phyloP scores from a whole-genome alignment of 1,284 basidiomycete genomes.

The Tilletia indica region DNA sequence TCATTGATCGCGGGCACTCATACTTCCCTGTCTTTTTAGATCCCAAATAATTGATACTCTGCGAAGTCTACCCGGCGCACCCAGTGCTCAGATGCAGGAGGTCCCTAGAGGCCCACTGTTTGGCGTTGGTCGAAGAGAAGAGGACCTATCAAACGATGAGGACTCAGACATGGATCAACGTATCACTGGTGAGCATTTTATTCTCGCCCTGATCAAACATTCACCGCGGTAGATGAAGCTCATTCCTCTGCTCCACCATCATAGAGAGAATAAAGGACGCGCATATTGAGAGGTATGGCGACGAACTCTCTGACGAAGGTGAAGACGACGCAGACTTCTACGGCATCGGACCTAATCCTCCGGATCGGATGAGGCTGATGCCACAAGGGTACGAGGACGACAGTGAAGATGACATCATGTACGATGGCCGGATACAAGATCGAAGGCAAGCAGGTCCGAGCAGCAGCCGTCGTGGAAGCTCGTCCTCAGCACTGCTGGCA shows the following conservation, averaged over 20 bases:
- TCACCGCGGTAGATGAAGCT: too few species aligned
- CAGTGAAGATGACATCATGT: neutral
- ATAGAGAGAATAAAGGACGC: slow-evolving; percentile 38
- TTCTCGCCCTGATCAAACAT: neutral
- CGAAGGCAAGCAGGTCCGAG: neutral
- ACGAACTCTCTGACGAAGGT: slow-evolving; percentile 50
- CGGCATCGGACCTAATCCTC: slow-evolving; percentile 2
- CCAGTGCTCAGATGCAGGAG: slow-evolving; percentile 82
- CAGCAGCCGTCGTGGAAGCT: neutral
- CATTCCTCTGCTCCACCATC: neutral
- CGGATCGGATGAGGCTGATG: neutral
- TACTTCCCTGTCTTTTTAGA: slow-evolving; percentile 56
- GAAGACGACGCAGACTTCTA: slow-evolving; percentile 21
- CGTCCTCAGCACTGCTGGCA: neutral
- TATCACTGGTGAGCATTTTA: slow-evolving; percentile 33
- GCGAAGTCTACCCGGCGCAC: slow-evolving; percentile 73
- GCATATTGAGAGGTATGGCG: slow-evolving; percentile 44
- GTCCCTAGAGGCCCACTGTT: slow-evolving; percentile 68
- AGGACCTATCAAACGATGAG: slow-evolving; percentile 50
- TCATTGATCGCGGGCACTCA: slow-evolving; percentile 18
- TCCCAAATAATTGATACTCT: slow-evolving; percentile 75
- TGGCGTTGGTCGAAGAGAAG: slow-evolving; percentile 51
- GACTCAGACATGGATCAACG: slow-evolving; percentile 57
- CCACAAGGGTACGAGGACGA: slow-evolving; percentile 14
- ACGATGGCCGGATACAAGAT: slow-evolving; percentile 13